phyloP scores from a whole-genome alignment of 2,329 filamentous ascomycete genomes.

The Ceratocystis lukuohia region DNA sequence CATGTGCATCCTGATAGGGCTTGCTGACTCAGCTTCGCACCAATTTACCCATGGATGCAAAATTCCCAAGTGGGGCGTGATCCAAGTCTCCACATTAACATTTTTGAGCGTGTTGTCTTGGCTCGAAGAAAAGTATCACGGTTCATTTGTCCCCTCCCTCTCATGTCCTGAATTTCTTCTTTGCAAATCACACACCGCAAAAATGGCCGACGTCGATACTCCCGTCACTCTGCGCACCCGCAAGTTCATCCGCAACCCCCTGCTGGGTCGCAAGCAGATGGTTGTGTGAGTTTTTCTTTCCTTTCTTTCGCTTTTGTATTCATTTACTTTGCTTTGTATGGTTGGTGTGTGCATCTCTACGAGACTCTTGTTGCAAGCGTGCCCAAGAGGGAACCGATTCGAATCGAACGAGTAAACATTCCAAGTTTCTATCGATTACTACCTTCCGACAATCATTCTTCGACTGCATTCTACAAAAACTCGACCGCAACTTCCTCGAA shows the following conservation, averaged over 20 bases:
- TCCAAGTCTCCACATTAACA: conserved; percentile 1
- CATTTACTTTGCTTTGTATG: neutral
- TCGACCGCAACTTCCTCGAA: neutral
- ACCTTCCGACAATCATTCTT: neutral
- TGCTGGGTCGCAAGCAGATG: conserved; percentile 98
- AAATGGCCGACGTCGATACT: conserved; percentile 74
- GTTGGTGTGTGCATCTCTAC: conserved; percentile 1
- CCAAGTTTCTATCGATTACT: neutral
- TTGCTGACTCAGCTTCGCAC: conserved; percentile 8
- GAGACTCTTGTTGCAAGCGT: neutral
- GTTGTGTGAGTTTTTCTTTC: conserved; percentile 67
- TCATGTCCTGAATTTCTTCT: conserved; percentile 5
- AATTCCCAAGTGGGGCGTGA: conserved; percentile 8
- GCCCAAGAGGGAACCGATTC: neutral
- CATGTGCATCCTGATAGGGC: neutral
- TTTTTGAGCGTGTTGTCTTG: conserved; percentile 6
- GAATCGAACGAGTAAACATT: neutral
- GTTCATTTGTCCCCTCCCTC: conserved; percentile 9
- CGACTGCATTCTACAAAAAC: neutral
- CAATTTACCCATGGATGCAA: neutral
- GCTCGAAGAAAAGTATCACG: conserved; percentile 12
- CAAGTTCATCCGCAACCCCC: conserved; percentile 99
- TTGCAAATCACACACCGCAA: conserved; percentile 36
- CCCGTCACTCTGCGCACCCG: conserved; percentile 85
- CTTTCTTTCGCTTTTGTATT: neutral